Base-by-base conservation (phyloP, 2,329 filamentous ascomycete genomes). In the Penicillium sp. region DNA sequence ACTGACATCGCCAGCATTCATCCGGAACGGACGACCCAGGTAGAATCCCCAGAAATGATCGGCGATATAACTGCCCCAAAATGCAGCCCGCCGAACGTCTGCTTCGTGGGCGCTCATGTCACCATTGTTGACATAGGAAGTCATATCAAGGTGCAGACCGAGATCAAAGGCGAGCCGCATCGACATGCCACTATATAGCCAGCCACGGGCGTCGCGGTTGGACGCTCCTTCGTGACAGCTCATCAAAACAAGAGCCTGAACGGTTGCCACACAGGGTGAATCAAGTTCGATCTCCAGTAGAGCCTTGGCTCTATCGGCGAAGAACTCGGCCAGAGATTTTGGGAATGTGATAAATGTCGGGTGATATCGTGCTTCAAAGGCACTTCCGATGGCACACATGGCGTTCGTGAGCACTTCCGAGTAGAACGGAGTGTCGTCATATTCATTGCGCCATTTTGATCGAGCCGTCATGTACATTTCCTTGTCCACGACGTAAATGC, bases 231-330 rank as follows among this genome's bases (percentile, higher is more conserved):
- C 81, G 38, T 78, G 75, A 15, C 72, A 75, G 42, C 79, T 80
- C 49, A 83, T 68, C 15, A 82, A 71, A 2, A 79, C 75, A 43
- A 82, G 70, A 1, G 80, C 77, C 55, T 83, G 81, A 7, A 80
- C 76, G 3, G 80, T 82, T 4, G 80, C 78, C n/a, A 82, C 71
- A 45, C 75, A 78, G 0, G 81, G 81, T 28, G 72, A 76, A 57
- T 82, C 80, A 14, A 83, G 66, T 59, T 83, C 80, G 4, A 81
- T 75, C 41, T 82, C 79, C 8, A 83, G 63, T 5, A 81, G 70
- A 6, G 75, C 73, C 59, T 81, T 82, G 1, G 78, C 76, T 28
- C 80, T 69, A 43, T 78, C 75, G 7, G 77, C 76, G 51, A 76
- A 75, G 41, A 75, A 76, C 20, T 76, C 74, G 0, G 73, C 69